A percentile compares a stretch with the other conserved stretches of the same genome.
These are phyloP conservation scores for Leccinum uliginosum DNA, from an alignment of 768 basidiomycete genomes.

Conservation along the genomic window DNA sequence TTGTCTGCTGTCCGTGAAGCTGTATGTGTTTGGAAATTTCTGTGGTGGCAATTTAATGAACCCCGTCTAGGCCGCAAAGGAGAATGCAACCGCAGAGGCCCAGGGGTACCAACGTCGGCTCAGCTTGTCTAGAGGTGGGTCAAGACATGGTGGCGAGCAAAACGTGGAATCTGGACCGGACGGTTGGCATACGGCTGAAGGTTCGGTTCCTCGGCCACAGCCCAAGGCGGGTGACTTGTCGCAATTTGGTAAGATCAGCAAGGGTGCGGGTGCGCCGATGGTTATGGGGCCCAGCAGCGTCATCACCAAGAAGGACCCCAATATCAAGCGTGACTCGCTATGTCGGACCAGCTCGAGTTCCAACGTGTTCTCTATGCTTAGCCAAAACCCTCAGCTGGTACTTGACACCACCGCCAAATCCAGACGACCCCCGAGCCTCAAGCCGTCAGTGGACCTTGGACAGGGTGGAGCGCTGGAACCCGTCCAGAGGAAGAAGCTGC, in stretches of 20 bases:
- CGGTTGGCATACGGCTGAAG: conserved; percentile 80
- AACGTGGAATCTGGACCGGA: conserved; percentile 65
- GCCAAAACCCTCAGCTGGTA: conserved; percentile 53
- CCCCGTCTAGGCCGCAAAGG: conserved; percentile 67
- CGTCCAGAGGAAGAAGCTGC: too few species aligned
- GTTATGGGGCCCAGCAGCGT: conserved; percentile 84
- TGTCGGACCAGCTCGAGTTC: conserved; percentile 72
- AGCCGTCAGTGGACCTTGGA: conserved; percentile 48
- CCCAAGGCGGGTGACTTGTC: conserved; percentile 83
- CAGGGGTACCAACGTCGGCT: conserved; percentile 56
- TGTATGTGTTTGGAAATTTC: conserved; percentile 42
- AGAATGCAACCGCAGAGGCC: conserved; percentile 64
- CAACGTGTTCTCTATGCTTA: conserved; percentile 89
- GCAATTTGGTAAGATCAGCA: conserved; percentile 83
- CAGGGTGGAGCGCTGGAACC: conserved; percentile 41
- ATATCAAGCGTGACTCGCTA: conserved; percentile 60
- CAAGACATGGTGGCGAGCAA: conserved; percentile 80
- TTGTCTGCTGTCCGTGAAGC: conserved; percentile 85
- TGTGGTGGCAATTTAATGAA: conserved; percentile 3
- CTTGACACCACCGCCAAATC: conserved; percentile 52
- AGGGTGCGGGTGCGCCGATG: conserved; percentile 58
- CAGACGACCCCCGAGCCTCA: conserved; percentile 46
- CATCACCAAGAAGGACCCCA: conserved; percentile 67
- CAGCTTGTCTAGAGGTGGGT: conserved; percentile 87
- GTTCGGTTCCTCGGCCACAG: conserved; percentile 48